These are phyloP conservation scores for Metarhizium sp. DNA, from an alignment of 2,329 filamentous ascomycete genomes.

Conservation along the genomic window DNA sequence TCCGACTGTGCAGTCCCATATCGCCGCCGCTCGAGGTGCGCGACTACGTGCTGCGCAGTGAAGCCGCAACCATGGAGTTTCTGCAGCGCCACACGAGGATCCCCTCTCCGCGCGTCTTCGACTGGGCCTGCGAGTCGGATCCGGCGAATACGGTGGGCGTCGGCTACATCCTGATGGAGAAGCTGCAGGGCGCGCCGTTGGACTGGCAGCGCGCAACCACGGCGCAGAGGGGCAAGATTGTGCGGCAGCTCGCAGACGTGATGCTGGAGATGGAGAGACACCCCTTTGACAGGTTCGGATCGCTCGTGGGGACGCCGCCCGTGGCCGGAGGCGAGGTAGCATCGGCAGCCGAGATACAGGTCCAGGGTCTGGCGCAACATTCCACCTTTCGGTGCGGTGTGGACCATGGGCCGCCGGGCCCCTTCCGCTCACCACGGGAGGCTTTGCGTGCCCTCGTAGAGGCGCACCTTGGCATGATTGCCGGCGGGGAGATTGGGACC, in stretches of 20 bases:
- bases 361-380: slow-evolving; percentile 3
- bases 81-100: slow-evolving; percentile 15
- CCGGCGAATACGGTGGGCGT: slow-evolving; percentile 22
- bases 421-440: slow-evolving; percentile 15
- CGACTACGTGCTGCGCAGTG: slow-evolving; percentile 17
- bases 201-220: slow-evolving; percentile 20
- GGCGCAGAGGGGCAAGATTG: slow-evolving; percentile 19
- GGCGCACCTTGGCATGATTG: slow-evolving; percentile 15
- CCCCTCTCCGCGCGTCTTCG: slow-evolving; percentile 24
- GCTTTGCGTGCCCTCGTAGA: slow-evolving; percentile 10
- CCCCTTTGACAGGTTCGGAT: slow-evolving; percentile 19
- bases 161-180: slow-evolving; percentile 33
- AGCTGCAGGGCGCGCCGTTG: slow-evolving; percentile 24
- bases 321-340: background rate
- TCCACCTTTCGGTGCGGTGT: slow-evolving; percentile 5
- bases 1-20: slow-evolving; percentile 10
- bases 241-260: slow-evolving; percentile 21
- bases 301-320: slow-evolving; percentile 5
- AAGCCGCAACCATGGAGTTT: slow-evolving; percentile 16
- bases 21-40: slow-evolving; percentile 13
- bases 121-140: slow-evolving; percentile 21
- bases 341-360: no score
- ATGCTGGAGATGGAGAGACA: slow-evolving; percentile 22
- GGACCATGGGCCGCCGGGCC: slow-evolving; percentile 9
- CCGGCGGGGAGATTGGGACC: slow-evolving; percentile 13